These are phyloP conservation scores for Ottelia alismoides DNA, from an alignment of 106 monocot genomes.

Conservation along the genomic window DNA sequence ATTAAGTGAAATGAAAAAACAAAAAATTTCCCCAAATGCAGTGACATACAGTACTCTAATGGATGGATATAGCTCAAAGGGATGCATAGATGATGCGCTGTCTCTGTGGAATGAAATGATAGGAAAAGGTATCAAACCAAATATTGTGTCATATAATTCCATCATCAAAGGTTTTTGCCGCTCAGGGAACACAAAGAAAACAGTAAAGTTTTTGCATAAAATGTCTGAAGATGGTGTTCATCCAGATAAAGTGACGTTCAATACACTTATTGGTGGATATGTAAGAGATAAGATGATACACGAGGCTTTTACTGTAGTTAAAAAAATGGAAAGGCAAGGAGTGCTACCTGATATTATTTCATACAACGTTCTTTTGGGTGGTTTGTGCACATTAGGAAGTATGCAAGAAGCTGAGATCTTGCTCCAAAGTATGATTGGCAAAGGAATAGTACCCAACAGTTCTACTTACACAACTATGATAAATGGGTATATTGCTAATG, in stretches of 20 bases:
- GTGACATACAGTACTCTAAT: constrained; percentile 74
- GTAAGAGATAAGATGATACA: constrained; percentile 50
- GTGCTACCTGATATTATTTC: constrained; percentile 56
- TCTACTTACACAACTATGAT: constrained; percentile 68
- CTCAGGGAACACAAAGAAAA: constrained; percentile 50
- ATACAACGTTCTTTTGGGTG: constrained; percentile 61
- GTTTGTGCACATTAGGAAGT: constrained; percentile 45
- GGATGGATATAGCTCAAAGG: constrained; percentile 46
- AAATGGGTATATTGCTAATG: constrained; percentile 50
- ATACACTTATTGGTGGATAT: constrained; percentile 63
- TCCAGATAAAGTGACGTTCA: constrained; percentile 77
- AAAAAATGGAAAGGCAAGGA: constrained; percentile 46
- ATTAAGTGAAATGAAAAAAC: constrained; percentile 60
- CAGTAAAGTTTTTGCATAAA: constrained; percentile 40
- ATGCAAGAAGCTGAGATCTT: constrained; percentile 48
- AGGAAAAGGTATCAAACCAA: constrained; percentile 46
- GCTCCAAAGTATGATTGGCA: constrained; percentile 36
- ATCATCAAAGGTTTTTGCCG: constrained; percentile 76
- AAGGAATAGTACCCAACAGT: constrained; percentile 55
- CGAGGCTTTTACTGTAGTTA: constrained; percentile 46
- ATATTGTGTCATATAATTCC: constrained; percentile 68
- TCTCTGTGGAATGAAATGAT: constrained; percentile 64
- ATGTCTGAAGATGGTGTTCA: constrained; percentile 42
- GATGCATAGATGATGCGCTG: constrained; percentile 43
- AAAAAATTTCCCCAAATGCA: constrained; percentile 51